A percentile compares a stretch with the other conserved stretches of the same genome.
These are phyloP conservation scores for Malus hybrid DNA, from an alignment of 331 rosid genomes.

Conservation along the genomic window DNA sequence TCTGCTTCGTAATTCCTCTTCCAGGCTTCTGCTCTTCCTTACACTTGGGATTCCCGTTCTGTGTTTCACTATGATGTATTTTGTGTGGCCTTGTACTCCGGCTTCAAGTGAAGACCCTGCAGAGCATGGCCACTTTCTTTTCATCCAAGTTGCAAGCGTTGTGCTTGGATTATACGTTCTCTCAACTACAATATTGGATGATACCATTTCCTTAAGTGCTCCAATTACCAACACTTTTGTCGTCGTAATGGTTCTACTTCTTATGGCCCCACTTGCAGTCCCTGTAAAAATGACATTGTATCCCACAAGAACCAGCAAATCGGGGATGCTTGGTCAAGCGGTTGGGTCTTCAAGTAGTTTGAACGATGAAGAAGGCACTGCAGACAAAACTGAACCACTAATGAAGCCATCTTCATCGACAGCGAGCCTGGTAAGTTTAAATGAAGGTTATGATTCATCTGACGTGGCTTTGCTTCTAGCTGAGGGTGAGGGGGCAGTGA, in stretches of 20 bases:
- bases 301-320: constrained; percentile 16
- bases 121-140: constrained; percentile 46
- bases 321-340: constrained; percentile 10
- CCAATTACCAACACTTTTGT: constrained; percentile 25
- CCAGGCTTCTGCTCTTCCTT: constrained; percentile 51
- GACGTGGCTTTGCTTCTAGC: constrained; percentile 77
- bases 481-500: constrained; percentile 74
- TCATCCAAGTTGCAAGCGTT: constrained; percentile 52
- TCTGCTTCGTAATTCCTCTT: constrained; percentile 51
- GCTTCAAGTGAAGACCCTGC: constrained; percentile 42
- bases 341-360: constrained; percentile 29
- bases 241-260: constrained; percentile 49
- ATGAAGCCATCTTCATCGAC: constrained; percentile 32
- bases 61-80: constrained; percentile 55
- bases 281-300: constrained; percentile 71
- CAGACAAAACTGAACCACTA: constrained; percentile 34
- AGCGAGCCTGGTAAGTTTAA: constrained; percentile 21
- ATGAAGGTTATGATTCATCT: constrained; percentile 36
- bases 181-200: constrained; percentile 34
- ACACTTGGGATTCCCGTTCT: constrained; percentile 51
- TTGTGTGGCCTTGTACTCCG: constrained; percentile 66
- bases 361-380: constrained; percentile 22
- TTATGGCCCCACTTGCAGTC: constrained; percentile 63
- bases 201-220: constrained; percentile 23
- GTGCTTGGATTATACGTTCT: constrained; percentile 54